These are phyloP conservation scores for Lignosus rhinocerotis DNA, from an alignment of 1,284 basidiomycete species.

Conservation along the genomic window DNA sequence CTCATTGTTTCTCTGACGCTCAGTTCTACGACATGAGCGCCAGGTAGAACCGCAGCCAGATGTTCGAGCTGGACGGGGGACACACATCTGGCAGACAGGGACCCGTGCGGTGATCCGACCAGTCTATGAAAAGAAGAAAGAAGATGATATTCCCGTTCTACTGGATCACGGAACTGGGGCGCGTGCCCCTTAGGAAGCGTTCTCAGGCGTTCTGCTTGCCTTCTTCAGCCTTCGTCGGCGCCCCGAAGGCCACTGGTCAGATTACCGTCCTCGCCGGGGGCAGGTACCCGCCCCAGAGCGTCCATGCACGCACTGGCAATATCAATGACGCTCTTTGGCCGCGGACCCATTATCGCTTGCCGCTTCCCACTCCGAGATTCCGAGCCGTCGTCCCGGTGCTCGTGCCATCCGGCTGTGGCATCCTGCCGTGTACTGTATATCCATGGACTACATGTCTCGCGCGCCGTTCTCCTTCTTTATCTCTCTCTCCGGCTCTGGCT, in stretches of 20 bases:
- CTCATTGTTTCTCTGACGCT: background rate
- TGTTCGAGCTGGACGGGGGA: slow-evolving; percentile 4
- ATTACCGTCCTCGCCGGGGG: slow-evolving; percentile 6
- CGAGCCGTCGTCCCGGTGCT: slow-evolving; percentile 3
- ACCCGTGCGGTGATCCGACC: slow-evolving; percentile 8
- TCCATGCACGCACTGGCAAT: no score
- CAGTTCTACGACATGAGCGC: background rate
- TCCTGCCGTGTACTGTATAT: background rate
- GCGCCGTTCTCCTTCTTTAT: background rate
- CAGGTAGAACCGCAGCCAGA: background rate
- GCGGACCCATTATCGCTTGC: slow-evolving; percentile 13
- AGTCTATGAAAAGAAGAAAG: background rate
- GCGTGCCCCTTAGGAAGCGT: background rate
- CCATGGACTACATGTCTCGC: background rate
- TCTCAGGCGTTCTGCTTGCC: background rate
- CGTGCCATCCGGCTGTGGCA: background rate
- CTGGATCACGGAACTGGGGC: background rate
- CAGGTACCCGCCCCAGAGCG: background rate
- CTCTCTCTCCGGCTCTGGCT: background rate
- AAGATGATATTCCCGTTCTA: background rate
- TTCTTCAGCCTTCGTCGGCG: slow-evolving; percentile 2
- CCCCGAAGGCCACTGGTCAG: slow-evolving; percentile 2
- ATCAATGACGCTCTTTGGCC: background rate
- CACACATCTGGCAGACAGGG: slow-evolving; percentile 4
- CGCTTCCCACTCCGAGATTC: slow-evolving; percentile 1